Evolutionary conservation across 371 early-diverging fungal genomes (phyloP).

Genomic region (Dinochytrium kinnereticum): DNA sequence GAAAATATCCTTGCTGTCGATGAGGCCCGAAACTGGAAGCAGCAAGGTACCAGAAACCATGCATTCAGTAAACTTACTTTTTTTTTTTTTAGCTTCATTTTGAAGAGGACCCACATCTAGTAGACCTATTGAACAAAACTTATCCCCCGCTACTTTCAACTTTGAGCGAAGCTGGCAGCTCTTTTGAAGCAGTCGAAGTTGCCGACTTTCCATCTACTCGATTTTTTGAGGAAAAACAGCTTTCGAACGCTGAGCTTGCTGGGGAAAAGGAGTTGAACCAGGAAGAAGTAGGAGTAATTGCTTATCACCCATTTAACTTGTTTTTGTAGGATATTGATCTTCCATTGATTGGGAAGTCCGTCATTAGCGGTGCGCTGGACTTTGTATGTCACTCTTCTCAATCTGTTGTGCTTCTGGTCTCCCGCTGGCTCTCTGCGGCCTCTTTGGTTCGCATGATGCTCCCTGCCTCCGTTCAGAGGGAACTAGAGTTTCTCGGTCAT

Average conservation of each 20-base stretch:
- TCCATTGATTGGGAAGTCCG: neutral
- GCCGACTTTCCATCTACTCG: too few relatives aligned
- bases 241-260: too few relatives aligned
- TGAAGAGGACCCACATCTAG: neutral
- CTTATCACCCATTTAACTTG: too few relatives aligned
- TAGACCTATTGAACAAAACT: neutral
- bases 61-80: neutral
- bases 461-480: conserved; percentile 22
- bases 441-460: conserved; percentile 19
- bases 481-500: conserved; percentile 35
- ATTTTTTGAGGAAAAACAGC: too few relatives aligned
- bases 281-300: too few relatives aligned
- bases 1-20: neutral
- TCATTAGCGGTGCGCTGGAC: neutral
- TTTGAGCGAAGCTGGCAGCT: too few relatives aligned
- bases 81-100: neutral
- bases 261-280: too few relatives aligned
- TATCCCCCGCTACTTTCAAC: neutral
- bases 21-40: neutral
- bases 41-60: neutral
- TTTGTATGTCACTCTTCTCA: neutral
- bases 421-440: conserved; percentile 24
- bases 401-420: neutral
- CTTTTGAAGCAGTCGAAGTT: too few relatives aligned
- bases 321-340: too few relatives aligned